Percentiles rank a stretch among this genome's conserved stretches.
Conservation (phyloP, 169 alveolate species). For the Eimeria maxima region DNA sequence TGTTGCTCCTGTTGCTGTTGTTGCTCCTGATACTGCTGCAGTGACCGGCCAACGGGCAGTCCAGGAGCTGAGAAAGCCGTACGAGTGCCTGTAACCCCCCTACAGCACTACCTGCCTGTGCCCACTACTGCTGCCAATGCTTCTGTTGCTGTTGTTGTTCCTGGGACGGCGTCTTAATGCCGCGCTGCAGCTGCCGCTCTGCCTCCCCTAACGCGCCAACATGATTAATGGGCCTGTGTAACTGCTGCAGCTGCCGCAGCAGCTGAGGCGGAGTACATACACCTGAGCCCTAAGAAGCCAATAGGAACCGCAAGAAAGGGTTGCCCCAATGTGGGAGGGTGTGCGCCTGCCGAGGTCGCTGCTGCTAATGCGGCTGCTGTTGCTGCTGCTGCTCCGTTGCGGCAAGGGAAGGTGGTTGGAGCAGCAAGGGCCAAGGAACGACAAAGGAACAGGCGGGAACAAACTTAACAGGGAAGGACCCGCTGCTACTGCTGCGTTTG, state of each 20-base stretch:
- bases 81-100: background rate
- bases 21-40: background rate
- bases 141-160: background rate
- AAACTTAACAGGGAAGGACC: background rate
- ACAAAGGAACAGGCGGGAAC: constrained; percentile 26
- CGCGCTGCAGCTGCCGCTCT: constrained; percentile 50
- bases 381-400: constrained; percentile 9
- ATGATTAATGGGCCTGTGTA: constrained; percentile 36
- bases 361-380: constrained; percentile 38
- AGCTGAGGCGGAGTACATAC: constrained; percentile 24
- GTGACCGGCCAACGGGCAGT: background rate
- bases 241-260: constrained; percentile 53
- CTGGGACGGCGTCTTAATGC: constrained; percentile 29
- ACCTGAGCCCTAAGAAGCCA: constrained; percentile 31
- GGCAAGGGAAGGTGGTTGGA: background rate
- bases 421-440: constrained; percentile 54
- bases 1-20: background rate
- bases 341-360: constrained; percentile 54
- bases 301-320: constrained; percentile 29
- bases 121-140: background rate
- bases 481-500: constrained; percentile 26
- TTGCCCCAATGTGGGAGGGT: constrained; percentile 36
- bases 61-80: background rate
- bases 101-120: background rate
- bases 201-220: constrained; percentile 44